Percentiles rank a stretch among this genome's conserved stretches.
Evolutionary conservation across 169 alveolate species (phyloP).

Genomic region (Plasmodium inui): DNA sequence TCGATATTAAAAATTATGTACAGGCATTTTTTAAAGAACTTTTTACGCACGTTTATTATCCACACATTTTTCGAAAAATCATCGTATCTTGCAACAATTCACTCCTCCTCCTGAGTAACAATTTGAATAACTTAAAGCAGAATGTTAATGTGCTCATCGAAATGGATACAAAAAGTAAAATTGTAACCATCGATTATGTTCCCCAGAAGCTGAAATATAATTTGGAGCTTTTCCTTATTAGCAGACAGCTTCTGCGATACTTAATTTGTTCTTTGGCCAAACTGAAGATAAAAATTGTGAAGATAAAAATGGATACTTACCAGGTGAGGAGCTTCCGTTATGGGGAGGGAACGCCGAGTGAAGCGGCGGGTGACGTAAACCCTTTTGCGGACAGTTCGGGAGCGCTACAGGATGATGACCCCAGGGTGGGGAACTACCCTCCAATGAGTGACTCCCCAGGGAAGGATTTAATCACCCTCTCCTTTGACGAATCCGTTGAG

Average conservation of each 20-base stretch:
- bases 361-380: neutral
- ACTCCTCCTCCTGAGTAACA: slow-evolving; percentile 48
- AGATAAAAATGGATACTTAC: slow-evolving; percentile 13
- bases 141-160: slow-evolving; percentile 47
- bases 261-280: slow-evolving; percentile 13
- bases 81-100: slow-evolving; percentile 66
- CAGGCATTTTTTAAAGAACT: slow-evolving; percentile 43
- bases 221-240: slow-evolving; percentile 43
- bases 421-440: no score
- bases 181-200: slow-evolving; percentile 12
- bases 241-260: slow-evolving; percentile 39
- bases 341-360: neutral
- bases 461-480: slow-evolving; percentile 8
- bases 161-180: slow-evolving; percentile 18
- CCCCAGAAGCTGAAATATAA: slow-evolving; percentile 28
- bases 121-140: slow-evolving; percentile 61
- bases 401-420: neutral
- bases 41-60: slow-evolving; percentile 38
- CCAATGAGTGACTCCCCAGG: neutral
- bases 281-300: slow-evolving; percentile 26
- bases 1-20: slow-evolving; percentile 70
- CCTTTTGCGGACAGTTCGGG: neutral
- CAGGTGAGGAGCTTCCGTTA: neutral
- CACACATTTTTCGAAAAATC: slow-evolving; percentile 58
- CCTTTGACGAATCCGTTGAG: slow-evolving; percentile 47